Evolutionary conservation across 2,329 filamentous ascomycete genomes (phyloP), one percentile per base, ranked within the genome.

Genomic region (Beauveria caledonica): DNA sequence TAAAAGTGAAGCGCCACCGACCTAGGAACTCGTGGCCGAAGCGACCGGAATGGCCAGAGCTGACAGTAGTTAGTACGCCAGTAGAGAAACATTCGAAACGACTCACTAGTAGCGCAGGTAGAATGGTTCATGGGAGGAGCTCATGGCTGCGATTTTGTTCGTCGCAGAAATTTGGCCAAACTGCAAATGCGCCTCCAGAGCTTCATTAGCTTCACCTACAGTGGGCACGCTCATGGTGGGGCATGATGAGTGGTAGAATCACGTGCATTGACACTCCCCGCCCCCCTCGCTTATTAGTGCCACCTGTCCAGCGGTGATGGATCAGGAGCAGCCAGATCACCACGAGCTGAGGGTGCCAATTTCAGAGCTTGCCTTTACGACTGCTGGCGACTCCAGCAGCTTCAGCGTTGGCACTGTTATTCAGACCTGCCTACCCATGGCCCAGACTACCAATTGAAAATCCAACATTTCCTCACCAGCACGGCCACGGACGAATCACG

Each of bases 21-120:
- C 93, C 94, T 69, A 99, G 80, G 72, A 99, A 99, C 76, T 99
- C 94, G 77, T 99, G 94, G 65, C 94, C 94, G 75, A 97, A 97
- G 66, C 93, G 89, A 70, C 94, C 94, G 75, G 92, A 94, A 76
- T 99, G 94, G 69, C 94, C 94, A 67, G 94, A 97, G 81, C 93
- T 97, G 72, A 68, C 62, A 19, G 29, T 36, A 58, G 54, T 61
- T 63, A 62, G 64, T 44, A 21, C 2, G 29, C 3, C 19, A 8
- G 17, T n/a, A 3, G 9, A 17, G 17, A 6, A 8, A 21, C 58
- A 63, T 67, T 19, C 19, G 11, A 21, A 46, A 59, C 66, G 40
- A 74, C 89, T 74, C 85, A 97, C 93, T 99, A 99, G 81, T 99
- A 99, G 69, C 94, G 87, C 66, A 99, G 78, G 71, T 99, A 99